These are phyloP conservation scores for Podila verticillata DNA, from an alignment of 192 early-diverging fungal species.

Conservation along the genomic window DNA sequence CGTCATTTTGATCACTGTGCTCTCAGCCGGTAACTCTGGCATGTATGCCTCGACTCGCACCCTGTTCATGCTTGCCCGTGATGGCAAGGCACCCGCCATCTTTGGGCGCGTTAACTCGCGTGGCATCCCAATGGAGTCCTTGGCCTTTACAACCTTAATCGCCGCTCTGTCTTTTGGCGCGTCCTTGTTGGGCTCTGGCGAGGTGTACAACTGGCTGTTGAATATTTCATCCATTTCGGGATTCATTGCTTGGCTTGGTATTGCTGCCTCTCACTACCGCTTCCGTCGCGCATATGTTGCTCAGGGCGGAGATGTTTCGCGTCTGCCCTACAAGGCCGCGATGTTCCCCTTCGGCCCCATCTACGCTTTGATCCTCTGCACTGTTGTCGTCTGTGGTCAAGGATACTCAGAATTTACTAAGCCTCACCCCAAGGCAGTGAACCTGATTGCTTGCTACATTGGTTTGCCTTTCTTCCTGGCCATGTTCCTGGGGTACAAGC, in stretches of 20 bases:
- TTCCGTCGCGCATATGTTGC: constrained; percentile 84
- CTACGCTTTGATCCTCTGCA: constrained; percentile 72
- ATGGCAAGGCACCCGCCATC: constrained; percentile 70
- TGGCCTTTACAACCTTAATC: constrained; percentile 62
- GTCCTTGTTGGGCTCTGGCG: constrained; percentile 59
- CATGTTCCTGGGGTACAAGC: constrained; percentile 71
- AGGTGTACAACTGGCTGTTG: constrained; percentile 75
- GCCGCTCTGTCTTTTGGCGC: constrained; percentile 69
- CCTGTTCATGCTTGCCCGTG: constrained; percentile 66
- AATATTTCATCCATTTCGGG: constrained; percentile 81
- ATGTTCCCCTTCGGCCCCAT: constrained; percentile 81
- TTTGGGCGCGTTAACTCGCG: constrained; percentile 56
- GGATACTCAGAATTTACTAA: constrained; percentile 69
- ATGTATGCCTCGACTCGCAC: constrained; percentile 77
- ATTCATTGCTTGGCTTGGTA: constrained; percentile 89
- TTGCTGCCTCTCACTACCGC: constrained; percentile 83
- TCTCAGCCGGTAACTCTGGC: constrained; percentile 80
- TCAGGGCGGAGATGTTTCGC: constrained; percentile 67
- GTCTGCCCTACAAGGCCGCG: constrained; percentile 80
- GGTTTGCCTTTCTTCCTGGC: constrained; percentile 70
- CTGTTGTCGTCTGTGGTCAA: constrained; percentile 70
- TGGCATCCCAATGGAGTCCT: constrained; percentile 72
- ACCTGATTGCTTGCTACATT: constrained; percentile 66
- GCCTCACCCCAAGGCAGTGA: constrained; percentile 64
- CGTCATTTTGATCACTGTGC: constrained; percentile 73